phyloP scores from a whole-genome alignment of 768 basidiomycete genomes.

The Hericium rajendrae region DNA sequence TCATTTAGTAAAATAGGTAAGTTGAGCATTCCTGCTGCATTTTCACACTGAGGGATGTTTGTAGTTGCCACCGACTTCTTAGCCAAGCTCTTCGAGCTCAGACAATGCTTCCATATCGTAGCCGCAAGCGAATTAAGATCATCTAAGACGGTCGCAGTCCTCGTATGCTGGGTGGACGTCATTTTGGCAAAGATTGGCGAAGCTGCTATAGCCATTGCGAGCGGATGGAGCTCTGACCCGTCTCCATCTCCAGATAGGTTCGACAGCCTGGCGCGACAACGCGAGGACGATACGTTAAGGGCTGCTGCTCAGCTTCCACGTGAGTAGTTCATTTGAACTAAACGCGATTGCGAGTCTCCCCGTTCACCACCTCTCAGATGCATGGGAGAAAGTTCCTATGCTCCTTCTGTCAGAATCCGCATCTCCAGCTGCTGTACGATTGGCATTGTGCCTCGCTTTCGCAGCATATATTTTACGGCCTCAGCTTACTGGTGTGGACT shows the following conservation, averaged over 20 bases:
- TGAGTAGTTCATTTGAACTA: conserved; percentile 16
- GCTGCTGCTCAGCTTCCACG: conserved; percentile 67
- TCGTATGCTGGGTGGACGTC: conserved; percentile 61
- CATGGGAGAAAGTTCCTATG: conserved; percentile 38
- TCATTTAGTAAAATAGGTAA: too few relatives aligned
- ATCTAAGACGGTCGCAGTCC: conserved; percentile 18
- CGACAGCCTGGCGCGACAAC: conserved; percentile 28
- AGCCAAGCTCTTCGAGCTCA: conserved; percentile 38
- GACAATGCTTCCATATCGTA: conserved; percentile 37
- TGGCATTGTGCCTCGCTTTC: conserved; percentile 48
- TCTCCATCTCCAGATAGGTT: conserved; percentile 1
- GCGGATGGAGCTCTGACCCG: conserved; percentile 8
- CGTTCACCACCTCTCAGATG: conserved; percentile 30
- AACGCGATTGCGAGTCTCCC: background rate
- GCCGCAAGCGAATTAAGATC: conserved; percentile 25
- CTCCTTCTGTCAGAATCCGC: conserved; percentile 37
- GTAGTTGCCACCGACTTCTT: conserved; percentile 23
- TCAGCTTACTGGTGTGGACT: conserved; percentile 24
- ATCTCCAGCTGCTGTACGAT: conserved; percentile 53
- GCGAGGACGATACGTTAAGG: conserved; percentile 40
- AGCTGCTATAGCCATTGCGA: conserved; percentile 22
- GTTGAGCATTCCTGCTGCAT: too few relatives aligned
- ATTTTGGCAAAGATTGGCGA: conserved; percentile 45
- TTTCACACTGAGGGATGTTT: background rate
- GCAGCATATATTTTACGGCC: conserved; percentile 44